Evolutionary conservation across 257 asterid species (phyloP), one percentile per base, ranked within the genome.

Genomic region (Forsythia viridissima): DNA sequence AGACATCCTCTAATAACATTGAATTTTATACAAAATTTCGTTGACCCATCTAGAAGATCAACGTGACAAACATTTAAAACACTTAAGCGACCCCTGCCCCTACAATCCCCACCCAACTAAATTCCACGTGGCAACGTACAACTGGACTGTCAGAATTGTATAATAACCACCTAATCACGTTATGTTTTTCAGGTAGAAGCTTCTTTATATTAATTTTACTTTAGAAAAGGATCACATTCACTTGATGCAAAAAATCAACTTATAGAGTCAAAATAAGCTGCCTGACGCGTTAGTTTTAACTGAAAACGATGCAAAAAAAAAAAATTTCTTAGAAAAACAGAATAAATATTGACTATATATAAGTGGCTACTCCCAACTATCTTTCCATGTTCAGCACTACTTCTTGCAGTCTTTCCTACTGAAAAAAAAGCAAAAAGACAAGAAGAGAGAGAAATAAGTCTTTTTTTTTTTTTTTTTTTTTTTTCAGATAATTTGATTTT

Each of bases 171-270:
- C 36, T n/a, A 41, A 36, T 36, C 51, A 11, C 24, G 34, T 39
- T 15, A 76, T 63, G 63, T 61, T 15, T 44, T 1, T 52, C 74
- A 8, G 21, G 48, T 63, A 79, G 82, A 79, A 79, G 74, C 78
- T 79, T 79, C 82, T 52, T 12, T 41, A 9, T 24, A 13, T 43
- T 9, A 71, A 11, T 34, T 34, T 66, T 30, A 1, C 9, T 36
- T 44, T 30, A 48, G 43, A 76, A 76, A 12, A 46, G 18, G 0
- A 18, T 2, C 71, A 4, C 16, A 36, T 30, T 2, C 15, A 24
- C 59, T 12, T 21, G 34, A 30, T 1, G 34, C 34, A 30, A 30
- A 36, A 12, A 48, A 36, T 18, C 77, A 55, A 72, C 75, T 18
- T n/a, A 21, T 37, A 20, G 18, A 38, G 36, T 76, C 80, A 80